Conservation (phyloP, 768 basidiomycete genomes). For the Panaeolus cyanescens region DNA sequence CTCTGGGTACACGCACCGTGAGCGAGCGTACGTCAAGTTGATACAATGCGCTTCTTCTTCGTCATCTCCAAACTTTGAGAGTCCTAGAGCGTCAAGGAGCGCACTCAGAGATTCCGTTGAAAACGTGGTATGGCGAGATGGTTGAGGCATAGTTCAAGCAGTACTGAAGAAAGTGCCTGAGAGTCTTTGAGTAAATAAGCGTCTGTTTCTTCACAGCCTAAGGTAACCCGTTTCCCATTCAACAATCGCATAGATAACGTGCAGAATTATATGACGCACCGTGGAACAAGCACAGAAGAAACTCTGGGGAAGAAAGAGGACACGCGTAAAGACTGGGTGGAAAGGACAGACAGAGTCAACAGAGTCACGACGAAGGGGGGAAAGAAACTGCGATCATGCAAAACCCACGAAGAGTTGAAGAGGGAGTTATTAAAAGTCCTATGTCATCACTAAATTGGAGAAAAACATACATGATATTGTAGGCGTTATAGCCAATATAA, state of each 20-base stretch:
- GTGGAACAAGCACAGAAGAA: background rate
- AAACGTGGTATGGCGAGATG: constrained; percentile 1
- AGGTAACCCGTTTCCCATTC: background rate
- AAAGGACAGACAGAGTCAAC: constrained; percentile 1
- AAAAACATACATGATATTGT: no score
- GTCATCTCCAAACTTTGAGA: constrained; percentile 3
- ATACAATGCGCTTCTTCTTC: background rate
- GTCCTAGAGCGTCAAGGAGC: constrained; percentile 7
- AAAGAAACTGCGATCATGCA: background rate
- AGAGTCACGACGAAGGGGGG: background rate
- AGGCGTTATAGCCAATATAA: no score
- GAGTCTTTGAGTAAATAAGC: background rate
- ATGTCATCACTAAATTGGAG: no score
- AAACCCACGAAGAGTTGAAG: constrained; percentile 1
- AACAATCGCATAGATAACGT: background rate
- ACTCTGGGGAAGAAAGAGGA: background rate
- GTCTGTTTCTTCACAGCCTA: background rate
- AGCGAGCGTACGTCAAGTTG: background rate
- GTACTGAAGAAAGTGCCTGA: background rate
- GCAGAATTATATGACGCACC: background rate
- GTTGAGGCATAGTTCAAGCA: background rate
- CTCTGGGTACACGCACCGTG: background rate
- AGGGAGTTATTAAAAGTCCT: background rate
- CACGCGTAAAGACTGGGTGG: background rate
- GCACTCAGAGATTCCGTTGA: constrained; percentile 7